phyloP scores from a whole-genome alignment of 2,329 filamentous ascomycete species.

The Pseudogymnoascus sp. region DNA sequence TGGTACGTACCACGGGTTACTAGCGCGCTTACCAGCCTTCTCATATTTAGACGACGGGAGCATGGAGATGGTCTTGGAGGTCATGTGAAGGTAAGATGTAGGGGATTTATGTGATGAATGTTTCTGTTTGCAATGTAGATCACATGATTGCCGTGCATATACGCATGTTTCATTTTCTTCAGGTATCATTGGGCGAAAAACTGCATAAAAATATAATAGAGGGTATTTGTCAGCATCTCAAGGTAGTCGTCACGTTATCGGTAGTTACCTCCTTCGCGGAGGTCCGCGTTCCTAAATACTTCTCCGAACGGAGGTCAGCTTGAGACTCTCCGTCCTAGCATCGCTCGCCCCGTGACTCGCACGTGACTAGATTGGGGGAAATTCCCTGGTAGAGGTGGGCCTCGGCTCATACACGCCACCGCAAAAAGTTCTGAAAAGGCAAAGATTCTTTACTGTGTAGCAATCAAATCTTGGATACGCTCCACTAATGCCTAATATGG shows the following conservation, averaged over 20 bases:
- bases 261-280: background rate
- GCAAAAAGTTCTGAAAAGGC: background rate
- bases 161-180: background rate
- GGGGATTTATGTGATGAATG: background rate
- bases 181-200: background rate
- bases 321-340: background rate
- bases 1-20: background rate
- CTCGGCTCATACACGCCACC: background rate
- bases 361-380: background rate
- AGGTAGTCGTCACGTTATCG: background rate
- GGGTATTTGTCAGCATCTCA: background rate
- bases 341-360: background rate
- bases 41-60: background rate
- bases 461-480: constrained; percentile 1
- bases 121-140: background rate
- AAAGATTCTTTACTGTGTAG: background rate
- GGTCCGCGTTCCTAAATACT: background rate
- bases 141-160: background rate
- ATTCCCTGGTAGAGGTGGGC: background rate
- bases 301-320: background rate
- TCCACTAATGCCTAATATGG: background rate
- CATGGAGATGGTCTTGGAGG: background rate
- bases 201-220: background rate
- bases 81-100: background rate
- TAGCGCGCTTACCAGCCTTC: constrained; percentile 8